Base-by-base conservation (phyloP, 495 filamentous ascomycete species). In the Xanthoparmelia taractica region DNA sequence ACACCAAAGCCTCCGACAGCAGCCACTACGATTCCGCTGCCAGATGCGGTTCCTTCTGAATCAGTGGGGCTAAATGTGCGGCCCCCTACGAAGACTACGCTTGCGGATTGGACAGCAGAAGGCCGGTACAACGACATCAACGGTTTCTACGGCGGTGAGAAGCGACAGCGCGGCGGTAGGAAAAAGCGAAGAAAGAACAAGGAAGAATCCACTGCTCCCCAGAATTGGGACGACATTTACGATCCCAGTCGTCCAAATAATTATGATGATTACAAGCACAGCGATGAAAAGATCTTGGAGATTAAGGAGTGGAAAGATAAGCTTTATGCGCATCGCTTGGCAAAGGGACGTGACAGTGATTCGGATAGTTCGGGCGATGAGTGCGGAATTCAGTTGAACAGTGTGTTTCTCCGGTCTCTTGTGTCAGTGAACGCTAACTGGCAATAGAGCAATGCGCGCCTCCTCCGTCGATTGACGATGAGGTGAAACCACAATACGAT, bases 191-290 rank as follows among this genome's bases (percentile, higher is more conserved):
- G 92, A 79, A 94, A 93, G 79, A 84, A 85, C 67, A 77, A 79
- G 43, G 85, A 89, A 31, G 78, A 83, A 45, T 73, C 80, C 10
- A 81, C 76, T 48, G 68, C 79, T 43, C 77, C 84, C 58, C 88
- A 89, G 48, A 86, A 96, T 70, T 97, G 92, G 93, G 90, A 96
- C 70, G 92, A 96, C 71, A 85, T 92, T 52, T 97, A 96, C 69
- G 93, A 96, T 68, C 89, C 91, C 0, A 80, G 87, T 4, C 75
- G 87, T 27, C 93, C 93, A 1, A 96, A 91, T 47, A 90, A 84
- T 61, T 92, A 93, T 63, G 86, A 91, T 55, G 89, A 96, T 72
- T 97, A 96, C 70, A 83, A 88, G 55, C 78, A 86, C 43, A 93
- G 91, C 65, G 92, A 96, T 37, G 93, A 96, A 72, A 87, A 88